Conservation (phyloP, 2,329 filamentous ascomycete genomes). For the Fusarium papillatum region DNA sequence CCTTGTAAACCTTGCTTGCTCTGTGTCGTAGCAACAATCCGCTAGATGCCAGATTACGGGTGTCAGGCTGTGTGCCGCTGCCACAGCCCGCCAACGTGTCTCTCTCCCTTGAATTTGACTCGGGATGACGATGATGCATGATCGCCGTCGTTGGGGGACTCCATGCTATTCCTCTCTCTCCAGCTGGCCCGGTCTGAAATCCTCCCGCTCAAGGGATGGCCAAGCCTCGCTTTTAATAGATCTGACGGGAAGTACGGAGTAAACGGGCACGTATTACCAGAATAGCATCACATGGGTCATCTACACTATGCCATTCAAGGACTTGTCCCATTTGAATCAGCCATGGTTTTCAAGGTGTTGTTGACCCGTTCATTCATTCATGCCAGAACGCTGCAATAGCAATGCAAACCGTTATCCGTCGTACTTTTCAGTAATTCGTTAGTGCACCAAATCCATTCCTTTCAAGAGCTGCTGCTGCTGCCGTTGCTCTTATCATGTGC, state of each 20-base stretch:
- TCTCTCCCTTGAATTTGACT: constrained; percentile 30
- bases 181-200: neutral
- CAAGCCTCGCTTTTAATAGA: constrained; percentile 6
- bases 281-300: constrained; percentile 17
- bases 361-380: constrained; percentile 2
- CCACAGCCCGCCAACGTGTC: constrained; percentile 27
- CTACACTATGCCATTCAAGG: neutral
- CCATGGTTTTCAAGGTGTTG: neutral
- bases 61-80: constrained; percentile 13
- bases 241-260: constrained; percentile 1
- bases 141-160: constrained; percentile 11
- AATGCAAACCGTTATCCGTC: constrained; percentile 14
- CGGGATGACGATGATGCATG: constrained; percentile 8
- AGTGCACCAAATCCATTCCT: constrained; percentile 8
- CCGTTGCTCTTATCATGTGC: constrained; percentile 32
- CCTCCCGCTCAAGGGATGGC: neutral
- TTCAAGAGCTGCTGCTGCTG: constrained; percentile 23
- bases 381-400: neutral
- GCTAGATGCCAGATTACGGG: constrained; percentile 1
- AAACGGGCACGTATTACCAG: constrained; percentile 1
- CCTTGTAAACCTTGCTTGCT: constrained; percentile 16
- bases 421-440: constrained; percentile 2
- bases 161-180: neutral
- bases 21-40: constrained; percentile 14
- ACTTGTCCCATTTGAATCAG: neutral